A percentile compares a stretch with the other conserved stretches of the same genome.
These are phyloP conservation scores for Irpex sp. DNA, from an alignment of 1,284 basidiomycete genomes.

Conservation along the genomic window DNA sequence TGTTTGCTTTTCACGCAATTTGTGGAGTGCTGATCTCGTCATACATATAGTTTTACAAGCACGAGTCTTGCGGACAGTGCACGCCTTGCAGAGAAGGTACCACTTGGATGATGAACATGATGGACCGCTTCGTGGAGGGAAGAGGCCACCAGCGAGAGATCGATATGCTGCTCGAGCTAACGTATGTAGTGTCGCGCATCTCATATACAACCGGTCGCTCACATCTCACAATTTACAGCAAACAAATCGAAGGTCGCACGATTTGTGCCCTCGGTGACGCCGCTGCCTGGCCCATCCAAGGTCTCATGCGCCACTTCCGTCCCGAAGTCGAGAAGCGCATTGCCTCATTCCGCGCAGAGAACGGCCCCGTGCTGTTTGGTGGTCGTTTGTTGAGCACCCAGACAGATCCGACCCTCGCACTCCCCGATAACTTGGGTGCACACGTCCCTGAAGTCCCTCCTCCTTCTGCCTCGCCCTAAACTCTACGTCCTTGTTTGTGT, in stretches of 20 bases:
- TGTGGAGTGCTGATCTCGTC: neutral
- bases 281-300: conserved; percentile 98
- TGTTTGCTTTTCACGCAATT: neutral
- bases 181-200: conserved; percentile 42
- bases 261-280: conserved; percentile 98
- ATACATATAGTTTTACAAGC: conserved; percentile 81
- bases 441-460: conserved; percentile 33
- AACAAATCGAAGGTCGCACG: conserved; percentile 94
- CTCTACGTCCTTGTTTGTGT: neutral
- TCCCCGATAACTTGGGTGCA: conserved; percentile 80
- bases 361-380: conserved; percentile 90
- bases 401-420: conserved; percentile 67
- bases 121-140: conserved; percentile 89
- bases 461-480: conserved; percentile 7
- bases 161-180: conserved; percentile 93
- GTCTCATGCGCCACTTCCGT: conserved; percentile 95
- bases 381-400: conserved; percentile 69
- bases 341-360: conserved; percentile 68
- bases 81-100: conserved; percentile 96
- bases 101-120: conserved; percentile 99
- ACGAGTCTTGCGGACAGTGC: conserved; percentile 98
- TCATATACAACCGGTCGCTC: conserved; percentile 5
- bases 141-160: conserved; percentile 91
- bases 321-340: conserved; percentile 91
- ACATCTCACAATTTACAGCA: conserved; percentile 42